Percentiles rank a stretch among this genome's conserved stretches.
These are phyloP conservation scores for Nemania abortiva DNA, from an alignment of 2,329 filamentous ascomycete species.

Conservation along the genomic window DNA sequence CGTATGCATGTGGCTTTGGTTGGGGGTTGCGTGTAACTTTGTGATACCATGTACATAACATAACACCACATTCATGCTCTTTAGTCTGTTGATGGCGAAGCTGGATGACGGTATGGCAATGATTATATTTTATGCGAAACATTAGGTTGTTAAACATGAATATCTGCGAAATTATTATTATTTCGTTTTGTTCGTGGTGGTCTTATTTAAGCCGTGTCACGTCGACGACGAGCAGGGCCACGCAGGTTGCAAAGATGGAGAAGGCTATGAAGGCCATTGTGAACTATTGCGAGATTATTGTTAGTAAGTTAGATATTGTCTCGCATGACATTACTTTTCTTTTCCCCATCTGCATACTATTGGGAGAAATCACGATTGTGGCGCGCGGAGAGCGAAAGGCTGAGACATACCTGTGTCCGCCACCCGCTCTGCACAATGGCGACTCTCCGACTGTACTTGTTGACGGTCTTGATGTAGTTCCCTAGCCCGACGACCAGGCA, in stretches of 20 bases:
- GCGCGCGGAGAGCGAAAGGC: not conserved
- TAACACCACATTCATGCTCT: slow-evolving; percentile 12
- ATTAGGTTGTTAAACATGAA: not conserved
- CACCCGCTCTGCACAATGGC: slow-evolving; percentile 94
- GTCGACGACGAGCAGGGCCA: slow-evolving; percentile 69
- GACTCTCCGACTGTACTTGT: slow-evolving; percentile 80
- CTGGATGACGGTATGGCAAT: not conserved
- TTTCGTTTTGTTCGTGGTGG: not conserved
- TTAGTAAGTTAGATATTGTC: not conserved
- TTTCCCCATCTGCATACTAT: not conserved
- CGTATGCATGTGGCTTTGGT: not conserved
- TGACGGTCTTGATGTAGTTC: slow-evolving; percentile 87
- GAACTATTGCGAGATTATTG: not conserved
- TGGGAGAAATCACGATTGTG: not conserved
- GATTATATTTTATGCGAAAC: not conserved
- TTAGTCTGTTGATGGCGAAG: not conserved
- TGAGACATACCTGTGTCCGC: slow-evolving; percentile 79
- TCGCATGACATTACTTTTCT: not conserved
- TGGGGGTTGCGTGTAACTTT: slow-evolving; percentile 16
- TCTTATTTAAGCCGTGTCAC: not conserved
- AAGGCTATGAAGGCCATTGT: slow-evolving; percentile 71
- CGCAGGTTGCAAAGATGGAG: slow-evolving; percentile 73
- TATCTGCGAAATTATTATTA: not conserved
- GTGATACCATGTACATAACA: slow-evolving; percentile 41
- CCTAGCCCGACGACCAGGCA: slow-evolving; percentile 82